Evolutionary conservation across 176 grass and related monocot genomes (phyloP), one percentile per base, ranked within the genome.

Genomic region (Rhynchospora pubera): DNA sequence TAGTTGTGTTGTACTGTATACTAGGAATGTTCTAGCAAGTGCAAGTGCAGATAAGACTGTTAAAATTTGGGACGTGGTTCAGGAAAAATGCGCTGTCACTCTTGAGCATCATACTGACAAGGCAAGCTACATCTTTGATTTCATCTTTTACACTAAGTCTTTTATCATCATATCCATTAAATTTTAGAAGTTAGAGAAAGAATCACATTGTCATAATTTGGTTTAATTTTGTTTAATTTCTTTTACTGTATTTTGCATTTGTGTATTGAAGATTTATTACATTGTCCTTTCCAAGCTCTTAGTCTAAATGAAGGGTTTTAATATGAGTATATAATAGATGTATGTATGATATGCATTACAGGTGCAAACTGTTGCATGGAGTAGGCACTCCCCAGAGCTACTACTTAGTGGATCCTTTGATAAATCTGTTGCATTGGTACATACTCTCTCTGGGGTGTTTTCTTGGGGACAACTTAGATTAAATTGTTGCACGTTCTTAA

Each of bases 401-500:
- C 87, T 98, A 68, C 90, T 98, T 42, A 94, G 87, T 79, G 96
- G 96, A 91, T 98, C 92, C 67, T 98, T 98, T 83, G 95, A 98
- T 88, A 87, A 88, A 84, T 91, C 87, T 60, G 85, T 97, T 83
- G 90, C 80, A 57, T 79, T 94, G 82, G 95, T 98, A 90, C 84
- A 81, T 11, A 52, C 79, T 82, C 61, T 82, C 45, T 64, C 61
- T 80, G 58, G 16, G n/a, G 77, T 80, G 34, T 5, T 39, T 39
- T 48, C 8, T 1, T 16, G 10, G 14, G 30, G 16, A 24, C 56
- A 14, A 77, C 13, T 60, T 77, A 14, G 24, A 34, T 30, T 51
- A 72, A 48, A 64, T 8, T 53, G 28, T 78, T 62, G 14, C 7
- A 30, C 78, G 3, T 84, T 46, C 55, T 30, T 82, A 71, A n/a